Base-by-base conservation (phyloP, 2,329 filamentous ascomycete species). In the Aureobasidium leucospermi region DNA sequence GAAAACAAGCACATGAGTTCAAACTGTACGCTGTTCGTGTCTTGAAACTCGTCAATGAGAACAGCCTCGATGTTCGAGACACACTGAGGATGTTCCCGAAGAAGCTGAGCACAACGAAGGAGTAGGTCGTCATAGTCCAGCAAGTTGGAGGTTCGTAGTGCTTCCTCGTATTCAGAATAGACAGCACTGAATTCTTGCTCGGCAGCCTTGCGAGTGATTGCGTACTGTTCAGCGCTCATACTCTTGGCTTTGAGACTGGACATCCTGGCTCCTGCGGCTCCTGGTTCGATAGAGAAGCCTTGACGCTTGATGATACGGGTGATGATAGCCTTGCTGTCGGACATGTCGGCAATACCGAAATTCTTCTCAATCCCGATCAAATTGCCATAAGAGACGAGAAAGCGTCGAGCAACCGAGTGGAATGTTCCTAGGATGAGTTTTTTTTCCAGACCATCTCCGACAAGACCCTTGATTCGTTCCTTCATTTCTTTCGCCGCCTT, bases 401-500 rank as follows among this genome's bases (percentile, higher is more conserved):
- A 97, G 61, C 90, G 84, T 46, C 90, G 82, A 57, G 92, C 86
- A 65, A 99, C 91, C 49, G 91, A 96, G 75, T 99, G 93, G 66
- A 99, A 97, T 0, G 94, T 99, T 16, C 93, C 93, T 4, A 99
- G 78, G 34, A 96, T 82, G 64, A 99, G 79, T 67, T 85, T 88
- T 58, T 82, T 85, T 69, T 91, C 89, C 15, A 86, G 76, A 6
- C 86, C 86, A 62, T 87, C 82, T 1, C 91, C 91, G n/a, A 97
- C 79, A n/a, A 89, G 81, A 61, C 82, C 86, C 0, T 86, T 85
- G 60, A 97, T 89, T 7, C 93, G 84, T 68, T 90, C 85, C 68
- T 91, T 90, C 93, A 99, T 99, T 76, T 97, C 93, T 16, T 81
- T 83, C 16, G 92, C 90, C 1, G 94, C 92, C 73, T 97, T 97